Evolutionary conservation across 805 yeast species (phyloP), one percentile per base, ranked within the genome.

Genomic region (Sugiyamaella marilandica): DNA sequence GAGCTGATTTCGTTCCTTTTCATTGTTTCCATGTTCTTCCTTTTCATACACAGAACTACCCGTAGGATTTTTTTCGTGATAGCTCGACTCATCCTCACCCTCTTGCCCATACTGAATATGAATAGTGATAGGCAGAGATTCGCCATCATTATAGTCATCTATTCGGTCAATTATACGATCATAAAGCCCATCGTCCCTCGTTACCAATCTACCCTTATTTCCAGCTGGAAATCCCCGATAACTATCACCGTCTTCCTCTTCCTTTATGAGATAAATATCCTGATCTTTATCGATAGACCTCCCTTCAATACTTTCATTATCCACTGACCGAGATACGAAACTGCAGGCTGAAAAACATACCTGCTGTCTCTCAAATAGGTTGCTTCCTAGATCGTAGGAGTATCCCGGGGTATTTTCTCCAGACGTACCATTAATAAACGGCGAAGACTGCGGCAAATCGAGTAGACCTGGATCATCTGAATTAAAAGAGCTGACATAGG

Each of bases 381-480:
- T 10, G 21, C 24, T 39, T 24, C 24, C 59, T 14, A n/a, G 7
- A 43, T 29, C n/a, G 51, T 31, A 5, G 45, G 43, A 2, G 26
- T 19, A 19, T 49, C 43, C 11, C 50, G 50, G 24, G 44, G 36
- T 10, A 29, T 34, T 29, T 51, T 43, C 2, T 13, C 26, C 19
- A 18, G 24, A 4, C 9, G 43, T 24, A 10, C 11, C 13, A 39
- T 39, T 39, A 5, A 39, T 13, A 39, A 24, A 13, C 24, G 5
- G 24, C 16, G 54, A 31, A 10, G 54, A 13, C 10, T 51, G 53
- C 10, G 50, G 55, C 14, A 55, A 54, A 16, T 44, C 29, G 10
- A 54, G 36, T 24, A 53, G 19, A n/a, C 62, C 62, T 10, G 62
- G 62, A 43, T 59, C 62, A 34, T 56, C 61, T 14, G 56, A 49